phyloP scores from a whole-genome alignment of 2,329 filamentous ascomycete genomes.

The Tympanopsis confertula region DNA sequence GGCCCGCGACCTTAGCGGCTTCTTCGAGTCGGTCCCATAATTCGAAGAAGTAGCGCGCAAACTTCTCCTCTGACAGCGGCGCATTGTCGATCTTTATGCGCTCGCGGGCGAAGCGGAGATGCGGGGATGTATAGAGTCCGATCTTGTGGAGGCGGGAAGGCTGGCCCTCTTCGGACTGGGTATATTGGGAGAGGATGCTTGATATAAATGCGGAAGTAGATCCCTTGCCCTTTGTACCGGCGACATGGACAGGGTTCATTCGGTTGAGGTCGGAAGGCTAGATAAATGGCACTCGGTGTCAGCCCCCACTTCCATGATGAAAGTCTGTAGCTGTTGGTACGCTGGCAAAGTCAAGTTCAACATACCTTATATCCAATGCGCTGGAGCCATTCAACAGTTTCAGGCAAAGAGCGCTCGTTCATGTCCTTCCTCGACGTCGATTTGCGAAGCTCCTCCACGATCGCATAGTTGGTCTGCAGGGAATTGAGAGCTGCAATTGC shows the following conservation, averaged over 20 bases:
- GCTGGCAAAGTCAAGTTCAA: neutral
- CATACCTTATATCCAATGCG: slow-evolving; percentile 57
- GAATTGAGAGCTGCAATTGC: slow-evolving; percentile 1
- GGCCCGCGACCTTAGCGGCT: slow-evolving; percentile 17
- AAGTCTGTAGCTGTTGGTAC: slow-evolving; percentile 9
- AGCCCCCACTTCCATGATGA: slow-evolving; percentile 30
- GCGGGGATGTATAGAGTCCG: slow-evolving; percentile 77
- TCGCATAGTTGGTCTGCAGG: neutral
- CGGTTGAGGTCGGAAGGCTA: neutral
- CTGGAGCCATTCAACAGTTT: slow-evolving; percentile 68
- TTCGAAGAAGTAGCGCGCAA: slow-evolving; percentile 72
- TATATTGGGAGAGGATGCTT: slow-evolving; percentile 51
- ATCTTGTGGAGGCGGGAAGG: slow-evolving; percentile 24
- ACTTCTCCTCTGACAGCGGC: slow-evolving; percentile 56
- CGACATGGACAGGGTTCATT: slow-evolving; percentile 55
- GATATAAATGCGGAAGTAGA: slow-evolving; percentile 78
- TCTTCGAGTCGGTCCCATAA: slow-evolving; percentile 57
- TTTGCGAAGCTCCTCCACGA: neutral
- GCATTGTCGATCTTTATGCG: slow-evolving; percentile 69
- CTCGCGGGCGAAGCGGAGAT: slow-evolving; percentile 73
- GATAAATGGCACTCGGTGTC: neutral
- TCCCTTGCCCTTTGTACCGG: slow-evolving; percentile 90
- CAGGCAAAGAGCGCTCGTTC: slow-evolving; percentile 67
- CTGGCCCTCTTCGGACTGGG: slow-evolving; percentile 14
- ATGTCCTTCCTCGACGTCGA: slow-evolving; percentile 13